A percentile compares a stretch with the other conserved stretches of the same genome.
Evolutionary conservation across 371 early-diverging fungal species (phyloP).

Genomic region (Zychaea mexicana): DNA sequence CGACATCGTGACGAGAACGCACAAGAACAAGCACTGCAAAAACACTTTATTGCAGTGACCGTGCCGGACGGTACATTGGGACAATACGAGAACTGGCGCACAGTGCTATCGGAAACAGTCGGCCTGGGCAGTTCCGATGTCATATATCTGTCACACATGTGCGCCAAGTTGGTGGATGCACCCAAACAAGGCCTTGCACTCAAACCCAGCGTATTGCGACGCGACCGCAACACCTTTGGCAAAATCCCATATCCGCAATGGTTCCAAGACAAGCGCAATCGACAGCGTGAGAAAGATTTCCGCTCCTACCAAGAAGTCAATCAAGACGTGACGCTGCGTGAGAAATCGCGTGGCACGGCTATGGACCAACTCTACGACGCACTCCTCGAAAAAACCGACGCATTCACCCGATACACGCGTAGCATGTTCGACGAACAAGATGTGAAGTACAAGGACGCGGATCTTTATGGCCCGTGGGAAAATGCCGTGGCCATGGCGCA

Average conservation of each 20-base stretch:
- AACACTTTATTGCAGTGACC: conserved; percentile 24
- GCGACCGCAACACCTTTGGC: conserved; percentile 21
- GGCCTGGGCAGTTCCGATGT: conserved; percentile 41
- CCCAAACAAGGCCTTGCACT: conserved; percentile 50
- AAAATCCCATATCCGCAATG: conserved; percentile 35
- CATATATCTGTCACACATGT: conserved; percentile 47
- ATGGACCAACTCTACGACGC: conserved; percentile 41
- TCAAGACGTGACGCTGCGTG: conserved; percentile 15
- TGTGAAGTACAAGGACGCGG: conserved; percentile 24
- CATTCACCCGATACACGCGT: conserved; percentile 28
- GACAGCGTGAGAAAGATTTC: conserved; percentile 25
- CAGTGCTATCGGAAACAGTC: conserved; percentile 29
- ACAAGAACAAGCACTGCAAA: conserved; percentile 28
- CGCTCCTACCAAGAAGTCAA: conserved; percentile 24
- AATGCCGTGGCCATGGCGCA: conserved; percentile 19
- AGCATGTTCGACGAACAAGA: conserved; percentile 35
- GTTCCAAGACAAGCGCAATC: conserved; percentile 43
- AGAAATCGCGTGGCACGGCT: conserved; percentile 24
- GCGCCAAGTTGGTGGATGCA: conserved; percentile 49
- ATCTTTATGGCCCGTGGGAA: conserved; percentile 29
- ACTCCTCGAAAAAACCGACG: conserved; percentile 29
- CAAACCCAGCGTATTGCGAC: conserved; percentile 9
- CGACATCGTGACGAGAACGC: not conserved
- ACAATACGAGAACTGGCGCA: conserved; percentile 46
- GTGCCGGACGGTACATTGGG: conserved; percentile 41